Evolutionary conservation across 2,329 filamentous ascomycete genomes (phyloP), one percentile per base, ranked within the genome.

Genomic region (Cladosporium austrohemisphaericum): DNA sequence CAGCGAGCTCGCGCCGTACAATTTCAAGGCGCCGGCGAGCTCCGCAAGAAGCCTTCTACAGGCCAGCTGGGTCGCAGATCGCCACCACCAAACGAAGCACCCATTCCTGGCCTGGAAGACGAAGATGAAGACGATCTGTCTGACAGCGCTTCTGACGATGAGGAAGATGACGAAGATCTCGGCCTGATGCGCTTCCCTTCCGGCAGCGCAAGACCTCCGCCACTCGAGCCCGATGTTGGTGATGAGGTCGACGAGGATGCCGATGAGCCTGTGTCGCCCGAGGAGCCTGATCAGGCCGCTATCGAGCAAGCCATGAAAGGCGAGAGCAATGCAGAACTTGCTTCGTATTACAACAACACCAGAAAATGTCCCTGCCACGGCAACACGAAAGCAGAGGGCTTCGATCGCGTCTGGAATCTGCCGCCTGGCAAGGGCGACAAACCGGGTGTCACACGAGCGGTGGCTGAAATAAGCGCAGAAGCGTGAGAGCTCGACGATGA

Each of bases 321-420:
- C 35, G 49, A 63, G 13, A 51, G 54, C 10, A 57, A 61, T 28
- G 58, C 59, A 16, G 41, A 55, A 3, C 44, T 62, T 26, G 59
- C 55, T 23, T 53, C 48, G 2, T 52, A 59, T 51, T 67, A 64
- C 51, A 56, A 64, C 40, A 55, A 52, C 10, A 56, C 64, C 5
- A 49, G 58, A 8, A 58, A 55, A 26, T 67, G 64, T 49, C 43
- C 51, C 4, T 67, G 64, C 52, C 62, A 65, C 41, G 57, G 55
- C 19, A 49, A 58, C n/a, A 52, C 52, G 6, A 52, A 60, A 25
- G 57, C 60, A 14, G 62, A 61, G 18, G 44, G 28, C 9, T 55
- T 65, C 28, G 56, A 59, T 18, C 56, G 58, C 29, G 55, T 66
- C 41, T 67, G 64, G 64, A 58, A 61, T 41, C 41, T 66, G 18